Base-by-base conservation (phyloP, 2,329 filamentous ascomycete species). In the Cladosporium sp. region DNA sequence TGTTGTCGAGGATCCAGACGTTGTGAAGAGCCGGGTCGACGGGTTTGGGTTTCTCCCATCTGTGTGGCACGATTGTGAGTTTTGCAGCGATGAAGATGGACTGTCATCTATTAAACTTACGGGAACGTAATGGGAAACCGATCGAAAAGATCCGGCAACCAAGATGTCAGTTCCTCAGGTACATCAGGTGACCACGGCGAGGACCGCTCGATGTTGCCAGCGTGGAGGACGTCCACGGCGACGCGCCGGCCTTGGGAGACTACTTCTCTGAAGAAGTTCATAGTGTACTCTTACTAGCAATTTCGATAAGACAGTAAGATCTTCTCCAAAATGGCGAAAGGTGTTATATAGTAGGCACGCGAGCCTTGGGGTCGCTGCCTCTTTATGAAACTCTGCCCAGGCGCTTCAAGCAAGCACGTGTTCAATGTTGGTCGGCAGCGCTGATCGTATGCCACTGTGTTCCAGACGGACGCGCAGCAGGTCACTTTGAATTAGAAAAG, bases 1-100 rank as follows among this genome's bases (percentile, higher is more conserved):
- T 93, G 68, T 94, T 96, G 76, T 97, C 91, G 48, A 97, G 78
- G 7, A 97, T 77, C 93, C 93, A 97, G 39, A 97, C 85, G 13
- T 83, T 84, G 70, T 96, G 88, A 50, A 78, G 72, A n/a, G 83
- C 75, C 15, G 79, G 77, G 56, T 84, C 81, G 47, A 90, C 82
- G 5, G 68, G 64, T 47, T 66, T 61, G 5, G 34, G 45, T 45
- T 64, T 61, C 20, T 60, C 60, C 68, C 69, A 70, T 9, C 52
- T 55, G 20, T 13, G 36, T 17, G 10, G 19, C 24, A 20, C 1
- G 6, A 4, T 15, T 17, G 19, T 47, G 7, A 47, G 32, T n/a
- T 20, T 47, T 1, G 3, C 3, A 3, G 10, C 19, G 24, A 3
- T 25, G 28, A 17, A 13, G 28, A 3, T 12, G 13, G 12, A 32